These are phyloP conservation scores for Plicaturopsis crispa DNA, from an alignment of 768 basidiomycete species.

Conservation along the genomic window DNA sequence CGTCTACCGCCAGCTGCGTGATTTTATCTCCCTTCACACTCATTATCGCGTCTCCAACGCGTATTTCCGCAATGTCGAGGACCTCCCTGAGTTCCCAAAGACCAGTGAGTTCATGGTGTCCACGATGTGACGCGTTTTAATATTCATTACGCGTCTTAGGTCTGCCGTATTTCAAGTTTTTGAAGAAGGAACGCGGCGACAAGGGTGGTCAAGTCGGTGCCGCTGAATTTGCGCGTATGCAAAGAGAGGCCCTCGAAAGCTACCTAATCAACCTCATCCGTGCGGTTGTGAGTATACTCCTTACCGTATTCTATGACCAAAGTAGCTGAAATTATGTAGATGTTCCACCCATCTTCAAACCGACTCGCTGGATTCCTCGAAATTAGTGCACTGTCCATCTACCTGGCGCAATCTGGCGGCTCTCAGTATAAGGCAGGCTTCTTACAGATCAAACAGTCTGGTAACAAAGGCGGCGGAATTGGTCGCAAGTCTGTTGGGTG, in stretches of 20 bases:
- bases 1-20: conserved; percentile 86
- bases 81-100: conserved; percentile 87
- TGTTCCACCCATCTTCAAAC: conserved; percentile 93
- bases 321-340: conserved; percentile 36
- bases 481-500: conserved; percentile 60
- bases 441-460: conserved; percentile 49
- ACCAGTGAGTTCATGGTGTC: conserved; percentile 42
- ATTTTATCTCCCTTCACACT: conserved; percentile 84
- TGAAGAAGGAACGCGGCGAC: conserved; percentile 53
- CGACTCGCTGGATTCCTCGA: conserved; percentile 88
- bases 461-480: conserved; percentile 46
- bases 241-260: conserved; percentile 77
- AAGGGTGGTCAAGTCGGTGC: conserved; percentile 45
- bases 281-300: conserved; percentile 59
- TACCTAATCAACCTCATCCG: conserved; percentile 86
- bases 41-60: conserved; percentile 86
- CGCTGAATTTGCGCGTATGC: conserved; percentile 73
- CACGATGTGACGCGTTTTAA: conserved; percentile 1
- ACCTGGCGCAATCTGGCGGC: conserved; percentile 74
- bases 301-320: conserved; percentile 1
- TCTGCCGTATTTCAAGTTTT: conserved; percentile 86
- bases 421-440: conserved; percentile 89
- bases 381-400: conserved; percentile 79
- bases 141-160: conserved; percentile 29
- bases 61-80: conserved; percentile 54